phyloP scores from a whole-genome alignment of 2,329 filamentous ascomycete genomes.

The Mycosphaerelloides madeirae region DNA sequence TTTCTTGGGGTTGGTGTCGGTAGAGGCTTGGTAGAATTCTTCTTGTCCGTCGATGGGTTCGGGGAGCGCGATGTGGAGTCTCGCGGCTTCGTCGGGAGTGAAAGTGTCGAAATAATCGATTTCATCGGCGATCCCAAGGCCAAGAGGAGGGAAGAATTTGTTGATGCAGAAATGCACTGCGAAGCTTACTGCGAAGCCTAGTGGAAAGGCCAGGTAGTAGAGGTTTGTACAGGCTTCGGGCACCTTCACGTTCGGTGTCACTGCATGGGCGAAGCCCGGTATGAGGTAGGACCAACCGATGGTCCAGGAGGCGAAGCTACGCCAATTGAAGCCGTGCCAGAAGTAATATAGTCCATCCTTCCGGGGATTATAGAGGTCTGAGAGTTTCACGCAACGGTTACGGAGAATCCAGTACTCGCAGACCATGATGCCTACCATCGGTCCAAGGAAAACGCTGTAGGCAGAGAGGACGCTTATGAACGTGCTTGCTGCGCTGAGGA shows the following conservation, averaged over 20 bases:
- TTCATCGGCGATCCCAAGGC: constrained; percentile 31
- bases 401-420: constrained; percentile 46
- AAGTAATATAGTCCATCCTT: constrained; percentile 42
- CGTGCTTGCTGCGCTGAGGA: constrained; percentile 43
- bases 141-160: constrained; percentile 29
- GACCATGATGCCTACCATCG: constrained; percentile 41
- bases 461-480: constrained; percentile 46
- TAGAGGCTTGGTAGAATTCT: too few species aligned
- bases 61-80: constrained; percentile 17
- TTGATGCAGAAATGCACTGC: constrained; percentile 32
- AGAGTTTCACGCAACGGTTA: constrained; percentile 37
- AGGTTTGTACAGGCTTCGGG: constrained; percentile 35
- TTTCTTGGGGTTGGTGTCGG: not conserved
- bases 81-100: constrained; percentile 23
- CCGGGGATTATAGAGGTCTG: constrained; percentile 39
- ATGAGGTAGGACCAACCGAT: constrained; percentile 27
- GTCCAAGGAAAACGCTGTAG: constrained; percentile 46
- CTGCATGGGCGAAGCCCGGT: constrained; percentile 16
- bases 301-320: constrained; percentile 40
- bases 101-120: constrained; percentile 35
- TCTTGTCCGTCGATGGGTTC: constrained; percentile 14
- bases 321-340: constrained; percentile 42
- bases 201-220: constrained; percentile 41
- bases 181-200: constrained; percentile 40
- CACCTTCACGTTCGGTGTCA: constrained; percentile 37